phyloP scores from a whole-genome alignment of 768 basidiomycete genomes.

The Boletus patriciae region DNA sequence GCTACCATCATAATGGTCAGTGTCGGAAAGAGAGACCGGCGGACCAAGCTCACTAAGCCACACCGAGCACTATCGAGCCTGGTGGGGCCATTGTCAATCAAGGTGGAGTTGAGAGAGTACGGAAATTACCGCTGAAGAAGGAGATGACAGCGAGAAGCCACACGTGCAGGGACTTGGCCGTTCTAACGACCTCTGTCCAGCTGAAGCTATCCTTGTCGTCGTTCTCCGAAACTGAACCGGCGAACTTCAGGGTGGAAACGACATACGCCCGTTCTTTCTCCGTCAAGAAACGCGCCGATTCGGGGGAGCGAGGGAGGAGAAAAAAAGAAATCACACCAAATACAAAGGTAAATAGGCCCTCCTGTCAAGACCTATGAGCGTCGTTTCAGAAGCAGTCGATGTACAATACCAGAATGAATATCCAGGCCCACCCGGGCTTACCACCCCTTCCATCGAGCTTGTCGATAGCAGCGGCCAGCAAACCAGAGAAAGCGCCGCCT shows the following conservation, averaged over 20 bases:
- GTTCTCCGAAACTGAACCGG: slow-evolving; percentile 40
- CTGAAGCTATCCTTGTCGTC: slow-evolving; percentile 47
- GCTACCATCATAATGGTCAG: slow-evolving; percentile 42
- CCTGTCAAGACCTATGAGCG: slow-evolving; percentile 24
- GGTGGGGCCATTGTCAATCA: neutral
- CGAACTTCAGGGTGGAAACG: slow-evolving; percentile 21
- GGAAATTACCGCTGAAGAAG: slow-evolving; percentile 49
- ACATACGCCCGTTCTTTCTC: slow-evolving; percentile 51
- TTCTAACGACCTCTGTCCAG: slow-evolving; percentile 54
- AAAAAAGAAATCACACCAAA: slow-evolving; percentile 55
- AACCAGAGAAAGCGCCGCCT: slow-evolving; percentile 61
- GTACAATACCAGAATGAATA: slow-evolving; percentile 48
- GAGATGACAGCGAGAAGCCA: slow-evolving; percentile 49
- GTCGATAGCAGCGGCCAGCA: slow-evolving; percentile 61
- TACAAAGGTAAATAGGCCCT: slow-evolving; percentile 62
- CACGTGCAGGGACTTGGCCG: slow-evolving; percentile 54
- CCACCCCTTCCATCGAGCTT: slow-evolving; percentile 54
- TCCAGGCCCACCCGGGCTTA: slow-evolving; percentile 61
- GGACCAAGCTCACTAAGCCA: slow-evolving; percentile 26
- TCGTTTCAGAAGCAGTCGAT: neutral
- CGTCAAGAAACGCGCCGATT: slow-evolving; percentile 50
- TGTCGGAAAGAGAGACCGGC: slow-evolving; percentile 25
- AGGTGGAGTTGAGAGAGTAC: neutral
- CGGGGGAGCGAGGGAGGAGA: slow-evolving; percentile 47
- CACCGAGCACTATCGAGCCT: slow-evolving; percentile 21